A percentile compares a stretch with the other conserved stretches of the same genome.
Conservation (phyloP, 140 eudicot species). For the Ambrosia hybrid region DNA sequence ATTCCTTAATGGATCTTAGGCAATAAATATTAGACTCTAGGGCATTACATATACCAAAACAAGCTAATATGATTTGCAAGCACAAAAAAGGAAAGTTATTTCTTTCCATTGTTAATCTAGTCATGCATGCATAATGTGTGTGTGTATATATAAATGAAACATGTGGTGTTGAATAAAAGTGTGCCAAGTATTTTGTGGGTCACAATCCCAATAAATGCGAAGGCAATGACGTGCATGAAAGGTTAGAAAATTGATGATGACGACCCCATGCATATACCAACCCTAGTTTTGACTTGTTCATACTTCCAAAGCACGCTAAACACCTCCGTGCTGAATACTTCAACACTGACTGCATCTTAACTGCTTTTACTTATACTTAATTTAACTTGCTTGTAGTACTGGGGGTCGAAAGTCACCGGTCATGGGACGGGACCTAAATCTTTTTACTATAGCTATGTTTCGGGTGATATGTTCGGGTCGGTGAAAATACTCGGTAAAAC, state of each 20-base stretch:
- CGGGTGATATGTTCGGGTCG: too few relatives aligned
- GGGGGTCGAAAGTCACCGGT: too few relatives aligned
- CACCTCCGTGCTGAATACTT: neutral
- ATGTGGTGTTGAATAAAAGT: neutral
- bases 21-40: slow-evolving; percentile 43
- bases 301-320: neutral
- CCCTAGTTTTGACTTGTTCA: neutral
- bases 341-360: too few relatives aligned
- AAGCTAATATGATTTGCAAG: slow-evolving; percentile 12
- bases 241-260: neutral
- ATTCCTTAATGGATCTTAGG: slow-evolving; percentile 42
- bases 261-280: neutral
- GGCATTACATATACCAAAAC: slow-evolving; percentile 26
- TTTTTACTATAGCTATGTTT: too few relatives aligned
- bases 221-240: neutral
- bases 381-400: too few relatives aligned
- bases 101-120: neutral
- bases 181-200: neutral
- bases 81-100: neutral
- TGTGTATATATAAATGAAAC: neutral
- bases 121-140: neutral
- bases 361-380: too few relatives aligned
- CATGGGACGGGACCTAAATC: too few relatives aligned
- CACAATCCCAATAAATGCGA: too few relatives aligned
- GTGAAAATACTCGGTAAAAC: too few relatives aligned